Percentiles rank a stretch among this genome's conserved stretches.
Conservation (phyloP, 352 stramenopile species). For the Phytophthora melonis region DNA sequence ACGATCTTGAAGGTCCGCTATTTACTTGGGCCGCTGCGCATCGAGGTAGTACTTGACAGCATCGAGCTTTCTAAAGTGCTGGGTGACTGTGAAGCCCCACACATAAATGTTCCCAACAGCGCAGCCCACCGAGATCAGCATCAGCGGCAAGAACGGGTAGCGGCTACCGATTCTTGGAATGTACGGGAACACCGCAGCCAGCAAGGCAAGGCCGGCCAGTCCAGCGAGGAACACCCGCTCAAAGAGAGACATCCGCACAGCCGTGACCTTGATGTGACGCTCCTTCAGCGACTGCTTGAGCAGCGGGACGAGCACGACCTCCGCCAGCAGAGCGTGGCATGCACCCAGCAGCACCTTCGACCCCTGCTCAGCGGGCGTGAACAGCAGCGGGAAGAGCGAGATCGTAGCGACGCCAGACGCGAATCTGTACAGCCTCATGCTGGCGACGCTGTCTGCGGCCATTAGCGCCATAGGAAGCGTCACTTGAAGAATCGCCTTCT, state of each 20-base stretch:
- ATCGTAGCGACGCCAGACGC: conserved; percentile 73
- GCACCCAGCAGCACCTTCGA: conserved; percentile 80
- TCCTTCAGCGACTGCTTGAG: conserved; percentile 80
- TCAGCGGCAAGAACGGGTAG: conserved; percentile 83
- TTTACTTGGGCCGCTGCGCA: conserved; percentile 34
- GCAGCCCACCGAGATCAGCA: conserved; percentile 80
- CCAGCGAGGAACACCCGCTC: conserved; percentile 65
- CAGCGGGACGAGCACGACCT: conserved; percentile 69
- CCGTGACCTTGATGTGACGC: conserved; percentile 70
- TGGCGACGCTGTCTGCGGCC: conserved; percentile 76
- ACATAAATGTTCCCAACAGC: conserved; percentile 85
- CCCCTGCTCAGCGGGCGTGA: conserved; percentile 79
- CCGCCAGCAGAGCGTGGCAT: conserved; percentile 67
- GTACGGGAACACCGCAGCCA: conserved; percentile 64
- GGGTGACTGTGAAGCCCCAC: conserved; percentile 65
- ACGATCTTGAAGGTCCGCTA: neutral
- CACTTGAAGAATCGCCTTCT: conserved; percentile 98
- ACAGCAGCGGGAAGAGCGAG: conserved; percentile 88
- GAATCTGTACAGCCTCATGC: conserved; percentile 87
- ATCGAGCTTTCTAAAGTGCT: conserved; percentile 73
- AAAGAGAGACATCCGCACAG: conserved; percentile 61
- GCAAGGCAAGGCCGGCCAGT: conserved; percentile 42
- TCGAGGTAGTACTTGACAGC: conserved; percentile 79
- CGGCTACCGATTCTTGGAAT: conserved; percentile 54
- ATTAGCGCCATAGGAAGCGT: conserved; percentile 77